Conservation (phyloP, 768 basidiomycete species). For the Pleurotus tuoliensis region DNA sequence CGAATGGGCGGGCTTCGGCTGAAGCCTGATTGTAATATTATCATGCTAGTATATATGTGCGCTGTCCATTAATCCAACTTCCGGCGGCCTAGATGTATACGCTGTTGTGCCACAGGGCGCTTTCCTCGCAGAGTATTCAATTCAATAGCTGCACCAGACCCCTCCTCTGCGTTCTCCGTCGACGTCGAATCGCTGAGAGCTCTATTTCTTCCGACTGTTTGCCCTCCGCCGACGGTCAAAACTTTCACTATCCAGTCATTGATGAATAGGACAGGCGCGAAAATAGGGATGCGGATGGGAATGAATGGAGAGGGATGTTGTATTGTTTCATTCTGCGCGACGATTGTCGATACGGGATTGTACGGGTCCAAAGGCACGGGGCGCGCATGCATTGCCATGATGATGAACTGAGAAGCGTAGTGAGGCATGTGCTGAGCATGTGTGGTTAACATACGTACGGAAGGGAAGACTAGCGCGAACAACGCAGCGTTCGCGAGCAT, state of each 20-base stretch:
- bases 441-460: conserved; percentile 39
- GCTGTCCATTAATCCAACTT: conserved; percentile 40
- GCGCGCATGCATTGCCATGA: conserved; percentile 76
- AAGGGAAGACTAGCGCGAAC: conserved; percentile 80
- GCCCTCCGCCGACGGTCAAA: conserved; percentile 50
- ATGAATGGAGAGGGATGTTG: conserved; percentile 73
- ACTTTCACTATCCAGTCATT: conserved; percentile 67
- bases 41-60: neutral
- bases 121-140: conserved; percentile 21
- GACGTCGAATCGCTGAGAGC: conserved; percentile 37
- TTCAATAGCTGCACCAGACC: conserved; percentile 25
- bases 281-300: conserved; percentile 78
- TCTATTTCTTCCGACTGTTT: conserved; percentile 9
- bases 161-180: conserved; percentile 61
- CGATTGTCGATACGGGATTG: conserved; percentile 39
- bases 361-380: conserved; percentile 78
- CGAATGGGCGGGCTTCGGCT: conserved; percentile 92
- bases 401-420: conserved; percentile 57
- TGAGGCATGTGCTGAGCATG: neutral
- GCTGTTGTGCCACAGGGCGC: conserved; percentile 19
- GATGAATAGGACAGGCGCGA: conserved; percentile 67
- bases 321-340: conserved; percentile 33
- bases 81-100: conserved; percentile 38
- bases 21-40: conserved; percentile 14
- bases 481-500: conserved; percentile 76